Evolutionary conservation across 163 green algal genomes (phyloP).

Genomic region (Scenedesmus sp.): DNA sequence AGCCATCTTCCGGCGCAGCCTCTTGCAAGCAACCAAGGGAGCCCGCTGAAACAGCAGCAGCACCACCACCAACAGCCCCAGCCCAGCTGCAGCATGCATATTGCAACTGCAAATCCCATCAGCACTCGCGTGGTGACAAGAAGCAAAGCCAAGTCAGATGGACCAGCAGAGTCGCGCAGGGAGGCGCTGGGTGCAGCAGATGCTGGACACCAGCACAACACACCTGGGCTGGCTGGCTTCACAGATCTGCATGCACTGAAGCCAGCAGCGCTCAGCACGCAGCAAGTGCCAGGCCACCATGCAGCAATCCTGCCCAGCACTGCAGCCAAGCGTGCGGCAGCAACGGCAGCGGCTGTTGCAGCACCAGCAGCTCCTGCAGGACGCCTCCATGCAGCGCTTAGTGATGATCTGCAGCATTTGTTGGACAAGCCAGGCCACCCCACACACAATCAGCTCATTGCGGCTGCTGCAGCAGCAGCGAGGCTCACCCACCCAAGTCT

Average conservation of each 20-base stretch:
- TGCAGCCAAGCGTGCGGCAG: constrained; percentile 16
- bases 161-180: neutral
- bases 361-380: neutral
- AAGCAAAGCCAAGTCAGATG: neutral
- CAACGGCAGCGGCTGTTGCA: neutral
- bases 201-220: neutral
- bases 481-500: constrained; percentile 1
- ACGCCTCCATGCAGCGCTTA: neutral
- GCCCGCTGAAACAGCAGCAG: neutral
- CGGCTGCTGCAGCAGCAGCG: constrained; percentile 6
- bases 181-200: neutral
- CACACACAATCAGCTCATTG: neutral
- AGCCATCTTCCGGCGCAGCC: neutral
- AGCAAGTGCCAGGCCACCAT: neutral
- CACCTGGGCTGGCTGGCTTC: neutral
- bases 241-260: neutral
- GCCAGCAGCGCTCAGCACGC: neutral
- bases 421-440: neutral
- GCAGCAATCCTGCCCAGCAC: neutral
- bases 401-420: constrained; percentile 1
- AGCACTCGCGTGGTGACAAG: neutral
- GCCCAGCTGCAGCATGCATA: neutral
- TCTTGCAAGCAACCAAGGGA: neutral
- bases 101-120: neutral
- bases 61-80: neutral